Evolutionary conservation across 148 eudicot genomes (phyloP).

Genomic region (Rhododendron kiyosumense): DNA sequence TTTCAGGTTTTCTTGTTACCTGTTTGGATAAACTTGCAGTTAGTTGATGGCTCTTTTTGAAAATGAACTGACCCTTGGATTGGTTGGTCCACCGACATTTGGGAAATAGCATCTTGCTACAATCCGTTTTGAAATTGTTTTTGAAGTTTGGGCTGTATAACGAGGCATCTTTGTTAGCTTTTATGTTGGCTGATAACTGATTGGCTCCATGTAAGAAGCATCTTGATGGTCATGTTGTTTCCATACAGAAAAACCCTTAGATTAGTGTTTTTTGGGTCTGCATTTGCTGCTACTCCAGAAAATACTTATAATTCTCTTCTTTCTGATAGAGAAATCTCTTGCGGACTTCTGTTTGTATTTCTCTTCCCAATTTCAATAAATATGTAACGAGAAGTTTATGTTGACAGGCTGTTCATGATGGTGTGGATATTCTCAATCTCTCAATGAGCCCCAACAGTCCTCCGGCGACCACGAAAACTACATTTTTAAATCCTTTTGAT

Average conservation of each 20-base stretch:
- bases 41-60: not conserved
- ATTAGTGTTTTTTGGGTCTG: not conserved
- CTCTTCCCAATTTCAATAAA: not conserved
- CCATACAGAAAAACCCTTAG: not conserved
- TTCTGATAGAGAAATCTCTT: not conserved
- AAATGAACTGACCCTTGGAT: not conserved
- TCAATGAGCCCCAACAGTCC: constrained; percentile 97
- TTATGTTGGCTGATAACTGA: not conserved
- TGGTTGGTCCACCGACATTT: not conserved
- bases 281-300: not conserved
- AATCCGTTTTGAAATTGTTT: not conserved
- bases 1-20: not conserved
- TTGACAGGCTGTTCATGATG: constrained; percentile 94
- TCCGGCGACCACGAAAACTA: constrained; percentile 80
- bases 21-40: not conserved
- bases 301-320: not conserved
- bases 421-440: constrained; percentile 94
- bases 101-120: not conserved
- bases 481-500: constrained; percentile 91
- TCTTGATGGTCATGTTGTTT: constrained; percentile 4
- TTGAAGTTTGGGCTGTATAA: not conserved
- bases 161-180: not conserved
- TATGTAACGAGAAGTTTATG: not conserved
- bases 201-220: not conserved
- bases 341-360: not conserved